These are phyloP conservation scores for Cystobasidium pallidum DNA, from an alignment of 1,284 basidiomycete genomes.

Conservation along the genomic window DNA sequence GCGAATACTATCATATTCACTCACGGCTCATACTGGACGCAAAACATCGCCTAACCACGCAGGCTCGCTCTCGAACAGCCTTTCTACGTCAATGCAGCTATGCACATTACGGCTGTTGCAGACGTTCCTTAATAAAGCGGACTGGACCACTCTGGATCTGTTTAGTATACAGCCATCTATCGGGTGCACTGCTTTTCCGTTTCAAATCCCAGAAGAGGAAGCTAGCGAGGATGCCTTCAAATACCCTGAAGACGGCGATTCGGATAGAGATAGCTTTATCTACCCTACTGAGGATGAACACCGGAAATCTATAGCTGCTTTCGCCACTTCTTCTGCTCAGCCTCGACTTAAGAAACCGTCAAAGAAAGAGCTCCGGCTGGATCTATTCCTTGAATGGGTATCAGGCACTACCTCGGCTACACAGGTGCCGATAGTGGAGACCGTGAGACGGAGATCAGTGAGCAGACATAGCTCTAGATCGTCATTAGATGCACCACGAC, in stretches of 20 bases:
- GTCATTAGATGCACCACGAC: neutral
- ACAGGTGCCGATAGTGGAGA: neutral
- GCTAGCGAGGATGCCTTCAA: slow-evolving; percentile 59
- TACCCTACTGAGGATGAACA: slow-evolving; percentile 39
- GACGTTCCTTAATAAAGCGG: slow-evolving; percentile 72
- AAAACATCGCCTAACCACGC: neutral
- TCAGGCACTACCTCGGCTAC: too few relatives aligned
- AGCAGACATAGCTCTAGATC: slow-evolving; percentile 10
- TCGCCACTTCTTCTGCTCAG: slow-evolving; percentile 18
- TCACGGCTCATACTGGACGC: neutral
- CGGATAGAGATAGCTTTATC: slow-evolving; percentile 36
- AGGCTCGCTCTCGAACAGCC: neutral
- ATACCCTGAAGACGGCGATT: slow-evolving; percentile 61
- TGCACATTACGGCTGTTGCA: slow-evolving; percentile 74
- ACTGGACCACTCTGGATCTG: slow-evolving; percentile 68
- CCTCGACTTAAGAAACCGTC: slow-evolving; percentile 42
- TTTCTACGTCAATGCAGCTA: neutral
- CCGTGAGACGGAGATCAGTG: neutral
- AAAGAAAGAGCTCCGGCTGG: neutral
- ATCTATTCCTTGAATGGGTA: neutral
- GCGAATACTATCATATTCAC: neutral
- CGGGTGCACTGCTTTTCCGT: slow-evolving; percentile 73
- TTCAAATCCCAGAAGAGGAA: slow-evolving; percentile 55
- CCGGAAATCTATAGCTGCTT: slow-evolving; percentile 16
- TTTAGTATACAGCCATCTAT: slow-evolving; percentile 71